These are phyloP conservation scores for Leccinum pellstonianum DNA, from an alignment of 768 basidiomycete genomes.

Conservation along the genomic window DNA sequence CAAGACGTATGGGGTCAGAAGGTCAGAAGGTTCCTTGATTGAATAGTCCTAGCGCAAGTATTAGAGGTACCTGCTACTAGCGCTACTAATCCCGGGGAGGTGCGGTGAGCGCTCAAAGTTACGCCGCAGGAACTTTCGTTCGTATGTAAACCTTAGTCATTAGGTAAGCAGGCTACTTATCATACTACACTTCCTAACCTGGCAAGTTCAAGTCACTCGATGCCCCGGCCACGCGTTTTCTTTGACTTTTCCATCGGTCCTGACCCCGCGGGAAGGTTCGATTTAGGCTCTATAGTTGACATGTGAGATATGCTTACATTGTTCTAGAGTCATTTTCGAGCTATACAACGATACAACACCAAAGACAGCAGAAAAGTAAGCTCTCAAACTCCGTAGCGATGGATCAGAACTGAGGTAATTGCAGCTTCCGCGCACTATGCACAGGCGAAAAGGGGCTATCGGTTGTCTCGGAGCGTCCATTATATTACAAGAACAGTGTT, in stretches of 20 bases:
- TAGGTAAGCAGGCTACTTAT: slow-evolving; percentile 12
- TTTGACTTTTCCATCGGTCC: slow-evolving; percentile 60
- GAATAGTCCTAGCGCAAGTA: background rate
- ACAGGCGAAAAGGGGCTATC: slow-evolving; percentile 85
- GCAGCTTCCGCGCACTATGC: slow-evolving; percentile 80
- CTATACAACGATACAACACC: slow-evolving; percentile 72
- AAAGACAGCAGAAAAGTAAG: slow-evolving; percentile 79
- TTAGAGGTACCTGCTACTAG: background rate
- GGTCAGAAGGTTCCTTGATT: background rate
- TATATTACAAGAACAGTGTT: slow-evolving; percentile 80
- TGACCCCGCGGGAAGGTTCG: slow-evolving; percentile 55
- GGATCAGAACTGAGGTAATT: slow-evolving; percentile 9
- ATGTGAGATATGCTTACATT: slow-evolving; percentile 12
- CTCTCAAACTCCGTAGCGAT: slow-evolving; percentile 1
- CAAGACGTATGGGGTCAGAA: background rate
- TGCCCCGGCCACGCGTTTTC: slow-evolving; percentile 64
- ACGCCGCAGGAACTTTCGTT: background rate
- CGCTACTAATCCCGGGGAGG: background rate
- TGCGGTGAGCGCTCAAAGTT: background rate
- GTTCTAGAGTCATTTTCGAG: slow-evolving; percentile 66
- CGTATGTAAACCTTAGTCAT: background rate
- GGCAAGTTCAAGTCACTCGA: slow-evolving; percentile 19
- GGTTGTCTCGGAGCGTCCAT: slow-evolving; percentile 55
- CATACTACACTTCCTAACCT: background rate
- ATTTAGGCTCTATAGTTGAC: background rate